Evolutionary conservation across 176 grass and related monocot species (phyloP).

Genomic region (Elymus sibiricus): DNA sequence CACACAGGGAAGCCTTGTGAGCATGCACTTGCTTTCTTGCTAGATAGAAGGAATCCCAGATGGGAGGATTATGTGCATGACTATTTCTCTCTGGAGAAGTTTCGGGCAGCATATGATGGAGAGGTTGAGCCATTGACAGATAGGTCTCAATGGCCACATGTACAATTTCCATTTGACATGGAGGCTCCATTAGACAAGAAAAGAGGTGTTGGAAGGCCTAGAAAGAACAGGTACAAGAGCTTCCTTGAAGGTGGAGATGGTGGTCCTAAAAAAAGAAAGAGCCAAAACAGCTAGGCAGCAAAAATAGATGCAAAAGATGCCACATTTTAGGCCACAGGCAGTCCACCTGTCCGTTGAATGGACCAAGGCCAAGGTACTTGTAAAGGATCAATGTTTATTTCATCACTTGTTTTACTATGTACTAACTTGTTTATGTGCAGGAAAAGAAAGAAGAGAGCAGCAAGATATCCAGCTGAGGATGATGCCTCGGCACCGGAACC

Average conservation of each 20-base stretch:
- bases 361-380: too few relatives aligned
- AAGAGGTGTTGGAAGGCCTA: not conserved
- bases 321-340: too few relatives aligned
- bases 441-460: not conserved
- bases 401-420: not conserved
- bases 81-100: not conserved
- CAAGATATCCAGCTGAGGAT: not conserved
- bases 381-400: too few relatives aligned
- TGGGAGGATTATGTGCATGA: not conserved
- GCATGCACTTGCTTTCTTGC: not conserved
- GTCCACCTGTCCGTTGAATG: too few relatives aligned
- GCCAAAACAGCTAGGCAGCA: too few relatives aligned
- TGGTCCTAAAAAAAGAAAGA: too few relatives aligned
- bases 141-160: not conserved
- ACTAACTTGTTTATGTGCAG: not conserved
- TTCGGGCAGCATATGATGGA: too few relatives aligned
- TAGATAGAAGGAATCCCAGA: not conserved
- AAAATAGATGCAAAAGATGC: too few relatives aligned
- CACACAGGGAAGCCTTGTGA: not conserved
- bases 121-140: not conserved
- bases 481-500: not conserved
- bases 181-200: not conserved
- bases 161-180: not conserved
- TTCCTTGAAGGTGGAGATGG: not conserved
- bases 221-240: not conserved